Percentiles rank a stretch among this genome's conserved stretches.
Conservation (phyloP, 164 flowering plant species). For the Nymphaea thermarum region DNA sequence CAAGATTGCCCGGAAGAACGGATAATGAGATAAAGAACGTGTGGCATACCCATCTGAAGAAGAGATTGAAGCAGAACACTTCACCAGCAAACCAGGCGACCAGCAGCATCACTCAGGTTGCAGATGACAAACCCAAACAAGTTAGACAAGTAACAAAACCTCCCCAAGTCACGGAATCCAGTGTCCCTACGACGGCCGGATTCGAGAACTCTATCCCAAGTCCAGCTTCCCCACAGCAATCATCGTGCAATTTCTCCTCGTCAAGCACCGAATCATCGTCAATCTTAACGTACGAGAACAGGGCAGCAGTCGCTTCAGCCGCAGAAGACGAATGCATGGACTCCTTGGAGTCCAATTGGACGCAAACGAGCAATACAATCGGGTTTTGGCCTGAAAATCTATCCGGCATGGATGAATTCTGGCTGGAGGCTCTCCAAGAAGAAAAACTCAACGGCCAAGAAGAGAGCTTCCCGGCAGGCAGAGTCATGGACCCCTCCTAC, state of each 20-base stretch:
- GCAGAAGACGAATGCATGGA: neutral
- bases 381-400: neutral
- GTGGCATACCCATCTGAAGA: conserved; percentile 2
- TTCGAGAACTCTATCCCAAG: neutral
- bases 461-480: neutral
- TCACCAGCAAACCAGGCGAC: neutral
- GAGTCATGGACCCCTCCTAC: neutral
- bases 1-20: conserved; percentile 2
- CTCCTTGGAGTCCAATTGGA: neutral
- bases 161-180: neutral
- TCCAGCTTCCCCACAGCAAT: conserved; percentile 1
- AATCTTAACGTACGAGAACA: neutral
- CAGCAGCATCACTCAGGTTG: neutral
- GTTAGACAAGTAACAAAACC: neutral
- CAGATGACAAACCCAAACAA: neutral
- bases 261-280: conserved; percentile 1
- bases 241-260: neutral
- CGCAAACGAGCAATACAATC: neutral
- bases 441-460: neutral
- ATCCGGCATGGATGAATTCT: neutral
- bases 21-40: conserved; percentile 1
- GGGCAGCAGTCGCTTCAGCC: neutral
- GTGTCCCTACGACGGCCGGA: neutral
- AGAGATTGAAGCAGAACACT: neutral
- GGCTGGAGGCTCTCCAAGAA: neutral